Evolutionary conservation across 768 basidiomycete genomes (phyloP), one percentile per base, ranked within the genome.

Genomic region (Leucogyrophana mollusca): DNA sequence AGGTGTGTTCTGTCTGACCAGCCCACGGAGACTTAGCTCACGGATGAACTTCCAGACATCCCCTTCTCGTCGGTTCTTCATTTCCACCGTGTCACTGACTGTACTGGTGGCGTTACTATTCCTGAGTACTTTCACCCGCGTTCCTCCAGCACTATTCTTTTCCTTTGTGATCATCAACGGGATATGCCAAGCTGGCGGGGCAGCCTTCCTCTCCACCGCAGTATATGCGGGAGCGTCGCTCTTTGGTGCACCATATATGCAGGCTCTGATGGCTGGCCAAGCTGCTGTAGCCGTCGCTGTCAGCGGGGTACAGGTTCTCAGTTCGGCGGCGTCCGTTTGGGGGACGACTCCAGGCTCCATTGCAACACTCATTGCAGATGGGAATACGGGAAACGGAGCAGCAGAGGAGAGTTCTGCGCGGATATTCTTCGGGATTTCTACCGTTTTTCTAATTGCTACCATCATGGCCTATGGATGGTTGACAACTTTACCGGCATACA

Each of bases 231-330:
- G 90, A n/a, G 89, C 90, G 2, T 83, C 90, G 0, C 68, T 91
- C 4, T 88, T 92, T 54, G 93, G 92, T 0, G 76, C 82, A 2
- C 62, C 73, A 6, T 82, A 82, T 10, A 76, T 94, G 42, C 87
- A 93, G 61, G 72, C 80, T 20, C 71, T 88, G 60, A 79, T 94
- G 74, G 81, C 90, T 2, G 92, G 90, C 9, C 90, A 94, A 65
- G 92, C 87, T 1, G 89, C 87, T 0, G 80, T 93, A 2, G 93
- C 84, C 0, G 88, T 94, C 10, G 82, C 80, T 1, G 83, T 94
- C 51, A 90, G 90, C 43, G 69, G 73, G 1, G 83, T 91, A 0
- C 90, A 94, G 56, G 76, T 92, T 7, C 50, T 82, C 25, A 82
- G 88, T 48, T 76, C 85, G 8, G 62, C 73, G 1, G 67, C 78